Evolutionary conservation across 2,329 filamentous ascomycete genomes (phyloP).

Genomic region (Seiridium cupressi): DNA sequence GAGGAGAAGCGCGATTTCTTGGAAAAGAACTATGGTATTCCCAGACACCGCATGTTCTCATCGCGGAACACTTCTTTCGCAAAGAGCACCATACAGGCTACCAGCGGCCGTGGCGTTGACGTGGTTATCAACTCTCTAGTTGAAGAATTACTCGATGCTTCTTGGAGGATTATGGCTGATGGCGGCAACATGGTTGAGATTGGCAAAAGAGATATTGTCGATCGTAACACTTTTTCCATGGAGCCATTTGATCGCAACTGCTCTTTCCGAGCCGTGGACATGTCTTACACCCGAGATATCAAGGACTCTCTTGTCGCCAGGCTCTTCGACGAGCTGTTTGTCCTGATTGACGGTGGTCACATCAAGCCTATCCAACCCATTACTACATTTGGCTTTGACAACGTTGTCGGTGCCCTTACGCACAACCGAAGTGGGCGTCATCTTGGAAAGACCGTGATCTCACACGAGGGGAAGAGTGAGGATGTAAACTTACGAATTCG

Average conservation of each 20-base stretch:
- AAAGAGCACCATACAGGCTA: neutral
- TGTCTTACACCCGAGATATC: neutral
- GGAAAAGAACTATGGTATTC: constrained; percentile 23
- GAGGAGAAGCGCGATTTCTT: constrained; percentile 24
- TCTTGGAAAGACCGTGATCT: constrained; percentile 32
- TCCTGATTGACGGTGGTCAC: constrained; percentile 7
- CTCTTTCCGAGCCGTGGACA: constrained; percentile 16
- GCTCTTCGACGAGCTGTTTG: constrained; percentile 12
- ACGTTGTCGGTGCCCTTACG: constrained; percentile 29
- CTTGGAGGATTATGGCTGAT: constrained; percentile 15
- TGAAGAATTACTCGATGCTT: constrained; percentile 15
- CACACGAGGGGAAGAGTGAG: neutral
- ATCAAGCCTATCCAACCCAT: constrained; percentile 18
- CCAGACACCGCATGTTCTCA: constrained; percentile 28
- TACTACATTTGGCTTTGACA: constrained; percentile 15
- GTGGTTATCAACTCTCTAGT: constrained; percentile 17
- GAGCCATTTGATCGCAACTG: constrained; percentile 18
- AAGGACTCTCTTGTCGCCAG: neutral
- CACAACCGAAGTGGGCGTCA: constrained; percentile 33
- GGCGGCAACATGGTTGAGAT: constrained; percentile 18
- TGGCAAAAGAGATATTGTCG: constrained; percentile 16
- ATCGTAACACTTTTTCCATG: constrained; percentile 15
- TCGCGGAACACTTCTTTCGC: constrained; percentile 14
- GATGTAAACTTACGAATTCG: neutral
- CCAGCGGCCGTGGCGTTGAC: constrained; percentile 20